Evolutionary conservation across 257 asterid genomes (phyloP).

Genomic region (Ehretia macrophylla): DNA sequence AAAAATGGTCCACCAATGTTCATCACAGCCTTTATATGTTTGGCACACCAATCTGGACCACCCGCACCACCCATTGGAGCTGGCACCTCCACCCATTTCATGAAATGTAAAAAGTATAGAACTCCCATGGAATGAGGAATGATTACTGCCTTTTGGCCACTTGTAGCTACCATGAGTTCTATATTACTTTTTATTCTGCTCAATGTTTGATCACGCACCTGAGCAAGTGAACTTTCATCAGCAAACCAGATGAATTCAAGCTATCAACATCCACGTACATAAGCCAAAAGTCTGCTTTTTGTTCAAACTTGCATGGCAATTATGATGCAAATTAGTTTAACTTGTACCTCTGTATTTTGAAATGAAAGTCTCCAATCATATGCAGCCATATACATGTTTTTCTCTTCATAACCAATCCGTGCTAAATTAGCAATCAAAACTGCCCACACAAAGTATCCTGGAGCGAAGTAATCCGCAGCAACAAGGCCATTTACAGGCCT

Average conservation of each 20-base stretch:
- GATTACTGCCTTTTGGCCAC: conserved; percentile 76
- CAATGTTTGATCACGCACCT: conserved; percentile 79
- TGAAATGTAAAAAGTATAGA: conserved; percentile 75
- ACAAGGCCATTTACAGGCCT: conserved; percentile 93
- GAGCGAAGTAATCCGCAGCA: conserved; percentile 95
- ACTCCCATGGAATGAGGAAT: conserved; percentile 97
- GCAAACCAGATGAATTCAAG: background rate
- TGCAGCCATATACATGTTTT: conserved; percentile 95
- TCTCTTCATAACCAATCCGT: conserved; percentile 90
- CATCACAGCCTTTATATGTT: conserved; percentile 78
- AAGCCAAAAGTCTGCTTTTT: background rate
- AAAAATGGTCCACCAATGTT: conserved; percentile 84
- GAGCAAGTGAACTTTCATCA: conserved; percentile 16
- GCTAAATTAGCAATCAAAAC: conserved; percentile 88
- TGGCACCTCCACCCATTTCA: conserved; percentile 96
- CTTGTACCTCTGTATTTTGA: conserved; percentile 85
- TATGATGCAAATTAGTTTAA: conserved; percentile 1
- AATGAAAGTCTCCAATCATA: conserved; percentile 97
- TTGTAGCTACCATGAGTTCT: conserved; percentile 78
- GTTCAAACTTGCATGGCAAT: too few species aligned
- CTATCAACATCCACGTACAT: too few species aligned
- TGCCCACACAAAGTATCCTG: conserved; percentile 99
- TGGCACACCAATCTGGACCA: conserved; percentile 91
- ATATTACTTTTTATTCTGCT: conserved; percentile 78
- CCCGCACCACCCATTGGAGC: conserved; percentile 96